These are phyloP conservation scores for Colletotrichum somersetense DNA, from an alignment of 2,329 filamentous ascomycete genomes.

Conservation along the genomic window DNA sequence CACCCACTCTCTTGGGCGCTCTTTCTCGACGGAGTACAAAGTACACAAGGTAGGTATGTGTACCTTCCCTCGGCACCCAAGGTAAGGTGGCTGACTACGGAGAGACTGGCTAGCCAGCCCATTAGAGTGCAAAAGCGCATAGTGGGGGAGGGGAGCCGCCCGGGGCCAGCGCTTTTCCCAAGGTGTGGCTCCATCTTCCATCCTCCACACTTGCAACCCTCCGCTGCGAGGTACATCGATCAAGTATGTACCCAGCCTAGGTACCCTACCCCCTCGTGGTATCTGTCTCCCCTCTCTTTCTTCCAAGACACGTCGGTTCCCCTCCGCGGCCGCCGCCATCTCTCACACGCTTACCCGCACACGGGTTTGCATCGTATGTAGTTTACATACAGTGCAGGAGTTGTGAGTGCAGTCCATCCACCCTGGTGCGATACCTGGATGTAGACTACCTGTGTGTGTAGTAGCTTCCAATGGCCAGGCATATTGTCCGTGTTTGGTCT, in stretches of 20 bases:
- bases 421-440: no score
- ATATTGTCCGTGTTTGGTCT: neutral
- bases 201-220: neutral
- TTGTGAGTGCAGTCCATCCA: no score
- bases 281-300: neutral
- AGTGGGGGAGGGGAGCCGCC: neutral
- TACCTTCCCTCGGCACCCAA: no score
- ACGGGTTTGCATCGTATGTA: no score
- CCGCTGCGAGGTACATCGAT: neutral
- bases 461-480: neutral
- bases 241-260: neutral
- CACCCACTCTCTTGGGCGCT: neutral
- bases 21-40: neutral
- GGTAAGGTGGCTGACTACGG: neutral
- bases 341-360: no score
- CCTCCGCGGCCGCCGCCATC: neutral
- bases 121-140: conserved; percentile 24
- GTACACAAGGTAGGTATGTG: no score
- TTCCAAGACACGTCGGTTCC: no score
- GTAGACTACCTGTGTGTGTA: no score
- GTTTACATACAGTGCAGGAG: no score
- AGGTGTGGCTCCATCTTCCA: neutral
- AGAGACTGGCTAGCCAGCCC: neutral
- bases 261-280: neutral
- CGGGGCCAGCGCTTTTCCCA: neutral